Percentiles rank a stretch among this genome's conserved stretches.
Conservation (phyloP, 2,329 filamentous ascomycete species). For the Cladosporium sp. region DNA sequence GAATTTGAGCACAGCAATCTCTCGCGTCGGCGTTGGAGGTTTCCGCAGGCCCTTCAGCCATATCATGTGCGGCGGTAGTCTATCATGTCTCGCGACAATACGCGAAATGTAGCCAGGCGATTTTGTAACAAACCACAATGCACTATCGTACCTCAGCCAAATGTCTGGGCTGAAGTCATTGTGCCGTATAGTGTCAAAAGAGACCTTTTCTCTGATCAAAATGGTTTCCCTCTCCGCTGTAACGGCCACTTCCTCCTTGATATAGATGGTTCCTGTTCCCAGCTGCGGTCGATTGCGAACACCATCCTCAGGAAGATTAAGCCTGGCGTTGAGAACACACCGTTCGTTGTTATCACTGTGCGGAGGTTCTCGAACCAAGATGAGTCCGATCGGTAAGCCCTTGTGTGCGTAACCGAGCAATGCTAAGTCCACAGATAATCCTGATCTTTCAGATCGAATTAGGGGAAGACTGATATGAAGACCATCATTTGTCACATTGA, state of each 20-base stretch:
- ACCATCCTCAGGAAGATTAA: no score
- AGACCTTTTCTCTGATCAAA: not conserved
- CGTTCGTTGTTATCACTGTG: no score
- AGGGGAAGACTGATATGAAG: not conserved
- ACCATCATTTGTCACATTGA: not conserved
- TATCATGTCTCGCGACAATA: no score
- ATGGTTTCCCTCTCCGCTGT: not conserved
- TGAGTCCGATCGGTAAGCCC: not conserved
- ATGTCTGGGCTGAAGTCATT: not conserved
- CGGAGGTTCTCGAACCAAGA: not conserved
- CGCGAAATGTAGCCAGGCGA: no score
- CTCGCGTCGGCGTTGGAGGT: not conserved
- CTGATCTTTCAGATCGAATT: not conserved
- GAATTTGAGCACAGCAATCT: not conserved
- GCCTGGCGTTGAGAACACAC: not conserved
- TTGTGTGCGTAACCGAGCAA: not conserved
- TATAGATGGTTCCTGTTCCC: not conserved
- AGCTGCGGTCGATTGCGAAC: not conserved
- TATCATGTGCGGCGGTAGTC: no score
- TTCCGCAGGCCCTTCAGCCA: not conserved
- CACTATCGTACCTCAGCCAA: not conserved
- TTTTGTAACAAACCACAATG: not conserved
- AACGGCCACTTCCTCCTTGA: not conserved
- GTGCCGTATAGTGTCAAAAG: not conserved
- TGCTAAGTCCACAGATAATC: not conserved